These are phyloP conservation scores for Ceratonia siliqua DNA, from an alignment of 306 rosid species.

Conservation along the genomic window DNA sequence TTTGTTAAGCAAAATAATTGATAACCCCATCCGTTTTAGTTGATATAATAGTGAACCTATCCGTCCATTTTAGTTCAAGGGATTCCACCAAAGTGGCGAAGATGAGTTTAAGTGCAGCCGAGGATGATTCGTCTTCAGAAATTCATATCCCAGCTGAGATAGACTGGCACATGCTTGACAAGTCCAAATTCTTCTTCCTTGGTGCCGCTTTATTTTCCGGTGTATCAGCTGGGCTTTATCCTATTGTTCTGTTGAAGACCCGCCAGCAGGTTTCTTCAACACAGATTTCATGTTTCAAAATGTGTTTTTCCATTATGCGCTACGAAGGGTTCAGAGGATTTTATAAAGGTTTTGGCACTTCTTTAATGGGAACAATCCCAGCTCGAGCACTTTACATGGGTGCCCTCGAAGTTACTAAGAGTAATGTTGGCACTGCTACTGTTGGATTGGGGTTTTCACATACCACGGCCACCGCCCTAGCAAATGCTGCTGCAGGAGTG, in stretches of 20 bases:
- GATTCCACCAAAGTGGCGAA: constrained; percentile 56
- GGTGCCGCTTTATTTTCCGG: constrained; percentile 97
- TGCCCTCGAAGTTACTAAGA: constrained; percentile 83
- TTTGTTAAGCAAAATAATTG: not conserved
- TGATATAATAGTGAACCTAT: not conserved
- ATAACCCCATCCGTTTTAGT: constrained; percentile 1
- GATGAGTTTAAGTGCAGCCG: constrained; percentile 75
- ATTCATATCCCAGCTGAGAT: constrained; percentile 82
- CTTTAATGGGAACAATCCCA: constrained; percentile 88
- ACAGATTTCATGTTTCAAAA: constrained; percentile 61
- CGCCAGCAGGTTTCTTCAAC: constrained; percentile 77
- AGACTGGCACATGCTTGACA: constrained; percentile 98
- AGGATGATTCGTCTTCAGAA: constrained; percentile 76
- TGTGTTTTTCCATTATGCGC: constrained; percentile 68
- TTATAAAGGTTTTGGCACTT: constrained; percentile 92
- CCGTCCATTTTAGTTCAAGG: too few species aligned
- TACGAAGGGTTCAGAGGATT: constrained; percentile 84
- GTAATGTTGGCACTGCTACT: constrained; percentile 69
- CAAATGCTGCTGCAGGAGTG: constrained; percentile 84
- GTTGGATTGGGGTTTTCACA: constrained; percentile 72
- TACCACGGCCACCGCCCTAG: constrained; percentile 63
- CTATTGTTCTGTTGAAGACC: constrained; percentile 80
- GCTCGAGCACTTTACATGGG: constrained; percentile 96
- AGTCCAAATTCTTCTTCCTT: constrained; percentile 84
- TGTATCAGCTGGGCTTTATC: constrained; percentile 78